Evolutionary conservation across 2,329 filamentous ascomycete species (phyloP), one percentile per base, ranked within the genome.

Genomic region (Sporothrix globosa): DNA sequence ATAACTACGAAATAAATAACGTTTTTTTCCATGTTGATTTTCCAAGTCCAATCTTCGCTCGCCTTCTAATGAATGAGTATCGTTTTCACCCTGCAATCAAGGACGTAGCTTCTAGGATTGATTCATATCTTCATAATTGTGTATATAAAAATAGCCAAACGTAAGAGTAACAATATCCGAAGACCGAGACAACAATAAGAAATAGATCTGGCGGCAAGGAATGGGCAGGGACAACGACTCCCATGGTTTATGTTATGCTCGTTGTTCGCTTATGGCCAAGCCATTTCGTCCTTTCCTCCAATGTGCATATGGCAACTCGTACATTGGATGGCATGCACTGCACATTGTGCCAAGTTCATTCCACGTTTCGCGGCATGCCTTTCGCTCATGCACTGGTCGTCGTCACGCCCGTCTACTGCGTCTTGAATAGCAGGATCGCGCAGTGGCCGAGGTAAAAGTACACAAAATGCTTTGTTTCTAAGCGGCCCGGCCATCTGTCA

Each of bases 381-480:
- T 58, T 27, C 10, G 6, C 17, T 58, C 27, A 7, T 39, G 54
- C 30, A 17, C 17, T 30, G 27, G 46, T 7, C 14, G 4, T 7
- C 1, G 46, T 19, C 14, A 7, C 46, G 5, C 2, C 9, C 30
- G 3, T n/a, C 79, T 89, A 98, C 88, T 97, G 95, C 53, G 96
- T 99, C 87, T 99, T 99, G 89, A 98, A 99, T 68, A 99, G 90
- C 70, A 99, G 87, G 79, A 99, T 98, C 72, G 96, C 96, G 81
- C 93, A 97, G 86, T 98, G 96, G 69, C 96, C 96, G 72, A 99
- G 91, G 84, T 99, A 99, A 85, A 99, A 99, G 85, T 99, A 99
- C 81, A 99, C 97, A 85, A 99, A 99, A 83, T 99, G 96, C 84
- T 98, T 98, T 39, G 96, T 98, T 82, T 98, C 96, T 97, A 83